Conservation (phyloP, 2,329 filamentous ascomycete species). For the Plenodomus lindquistii region DNA sequence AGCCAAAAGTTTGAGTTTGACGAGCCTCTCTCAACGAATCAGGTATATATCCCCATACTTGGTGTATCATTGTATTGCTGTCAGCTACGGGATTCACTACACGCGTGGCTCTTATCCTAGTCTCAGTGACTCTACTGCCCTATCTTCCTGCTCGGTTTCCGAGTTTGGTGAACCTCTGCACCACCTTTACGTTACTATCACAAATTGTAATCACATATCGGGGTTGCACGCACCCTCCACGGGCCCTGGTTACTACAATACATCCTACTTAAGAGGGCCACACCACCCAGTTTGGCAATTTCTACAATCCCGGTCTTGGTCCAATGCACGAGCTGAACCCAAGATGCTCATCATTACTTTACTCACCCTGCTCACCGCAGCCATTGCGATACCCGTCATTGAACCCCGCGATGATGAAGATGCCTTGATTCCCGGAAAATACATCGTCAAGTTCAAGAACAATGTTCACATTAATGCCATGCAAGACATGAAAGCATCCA, state of each 20-base stretch:
- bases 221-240: background rate
- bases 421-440: slow-evolving; percentile 44
- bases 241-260: background rate
- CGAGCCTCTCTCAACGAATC: too few relatives aligned
- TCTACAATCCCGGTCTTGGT: too few relatives aligned
- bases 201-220: background rate
- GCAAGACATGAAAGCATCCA: slow-evolving; percentile 19
- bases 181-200: background rate
- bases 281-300: background rate
- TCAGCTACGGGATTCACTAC: background rate
- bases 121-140: background rate
- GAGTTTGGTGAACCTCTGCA: background rate
- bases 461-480: slow-evolving; percentile 25
- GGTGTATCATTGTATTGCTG: background rate
- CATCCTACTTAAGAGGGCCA: background rate
- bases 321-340: too few relatives aligned
- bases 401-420: slow-evolving; percentile 29
- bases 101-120: background rate
- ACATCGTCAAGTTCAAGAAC: slow-evolving; percentile 51
- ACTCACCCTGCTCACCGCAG: slow-evolving; percentile 11
- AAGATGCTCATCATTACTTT: background rate
- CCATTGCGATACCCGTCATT: slow-evolving; percentile 45
- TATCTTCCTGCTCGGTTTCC: background rate
- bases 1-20: too few relatives aligned
- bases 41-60: too few relatives aligned